Conservation (phyloP, 2,329 filamentous ascomycete genomes). For the Zasmidium cellare region DNA sequence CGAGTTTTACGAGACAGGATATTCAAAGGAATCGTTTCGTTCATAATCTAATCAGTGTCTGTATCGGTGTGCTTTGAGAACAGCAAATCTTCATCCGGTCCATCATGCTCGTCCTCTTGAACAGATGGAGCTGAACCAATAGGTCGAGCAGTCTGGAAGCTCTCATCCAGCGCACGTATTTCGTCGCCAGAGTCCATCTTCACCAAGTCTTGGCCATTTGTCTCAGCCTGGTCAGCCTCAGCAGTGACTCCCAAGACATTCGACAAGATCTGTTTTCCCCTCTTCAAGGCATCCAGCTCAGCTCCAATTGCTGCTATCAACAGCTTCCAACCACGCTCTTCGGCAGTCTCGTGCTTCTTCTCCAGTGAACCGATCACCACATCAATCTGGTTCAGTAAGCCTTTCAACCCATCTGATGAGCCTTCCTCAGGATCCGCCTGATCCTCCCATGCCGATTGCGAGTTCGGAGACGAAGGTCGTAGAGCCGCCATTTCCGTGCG, state of each 20-base stretch:
- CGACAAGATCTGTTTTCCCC: conserved; percentile 60
- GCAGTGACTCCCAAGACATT: conserved; percentile 31
- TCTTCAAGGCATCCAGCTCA: conserved; percentile 66
- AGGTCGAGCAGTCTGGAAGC: conserved; percentile 32
- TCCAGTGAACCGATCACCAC: conserved; percentile 58
- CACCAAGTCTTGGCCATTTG: conserved; percentile 7
- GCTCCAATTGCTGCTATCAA: conserved; percentile 75
- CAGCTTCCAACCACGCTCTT: conserved; percentile 69
- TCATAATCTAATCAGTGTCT: conserved; percentile 17
- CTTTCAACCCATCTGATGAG: conserved; percentile 27
- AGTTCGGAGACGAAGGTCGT: conserved; percentile 19
- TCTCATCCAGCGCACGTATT: conserved; percentile 34
- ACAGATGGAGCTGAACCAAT: conserved; percentile 19
- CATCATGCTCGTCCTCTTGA: conserved; percentile 41
- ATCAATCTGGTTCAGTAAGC: conserved; percentile 57
- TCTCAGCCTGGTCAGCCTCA: conserved; percentile 5
- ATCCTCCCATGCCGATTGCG: conserved; percentile 32
- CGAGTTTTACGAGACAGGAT: too few relatives aligned
- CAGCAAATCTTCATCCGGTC: conserved; percentile 51
- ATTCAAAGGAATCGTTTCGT: too few relatives aligned
- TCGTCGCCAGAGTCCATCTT: conserved; percentile 24
- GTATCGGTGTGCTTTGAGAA: conserved; percentile 43
- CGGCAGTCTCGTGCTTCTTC: conserved; percentile 55
- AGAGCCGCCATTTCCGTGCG: conserved; percentile 53
- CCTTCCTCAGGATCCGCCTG: conserved; percentile 20